phyloP scores from a whole-genome alignment of 2,329 filamentous ascomycete species.

The Exophiala mesophila region DNA sequence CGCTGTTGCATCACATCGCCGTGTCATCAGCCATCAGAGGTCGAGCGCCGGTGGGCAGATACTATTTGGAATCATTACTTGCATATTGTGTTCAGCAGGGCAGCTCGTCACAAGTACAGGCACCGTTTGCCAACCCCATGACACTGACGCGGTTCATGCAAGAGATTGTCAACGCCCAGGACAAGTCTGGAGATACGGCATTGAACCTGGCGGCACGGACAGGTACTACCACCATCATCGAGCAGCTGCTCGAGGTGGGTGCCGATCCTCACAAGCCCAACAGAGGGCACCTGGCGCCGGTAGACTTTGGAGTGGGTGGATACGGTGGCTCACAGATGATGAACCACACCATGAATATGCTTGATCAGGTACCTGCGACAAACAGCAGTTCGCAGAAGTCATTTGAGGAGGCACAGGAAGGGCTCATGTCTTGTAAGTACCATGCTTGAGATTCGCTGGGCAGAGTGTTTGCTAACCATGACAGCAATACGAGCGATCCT shows the following conservation, averaged over 20 bases:
- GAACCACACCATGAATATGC: constrained; percentile 41
- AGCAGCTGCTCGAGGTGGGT: constrained; percentile 91
- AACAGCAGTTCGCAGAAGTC: constrained; percentile 40
- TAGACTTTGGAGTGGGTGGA: constrained; percentile 88
- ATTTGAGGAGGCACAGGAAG: constrained; percentile 42
- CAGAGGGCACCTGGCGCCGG: constrained; percentile 76
- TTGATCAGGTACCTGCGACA: constrained; percentile 31
- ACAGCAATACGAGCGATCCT: constrained; percentile 77
- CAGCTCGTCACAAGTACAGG: constrained; percentile 44
- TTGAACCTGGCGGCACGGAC: constrained; percentile 90
- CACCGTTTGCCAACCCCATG: constrained; percentile 54
- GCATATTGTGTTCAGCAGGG: constrained; percentile 92
- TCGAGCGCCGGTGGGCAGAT: constrained; percentile 82
- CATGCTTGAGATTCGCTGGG: no score
- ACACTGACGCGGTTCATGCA: constrained; percentile 90
- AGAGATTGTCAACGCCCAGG: constrained; percentile 92
- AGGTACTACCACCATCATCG: constrained; percentile 89
- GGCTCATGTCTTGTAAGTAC: constrained; percentile 42
- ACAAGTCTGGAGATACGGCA: constrained; percentile 90
- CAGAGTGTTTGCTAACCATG: constrained; percentile 38
- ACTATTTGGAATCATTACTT: constrained; percentile 89
- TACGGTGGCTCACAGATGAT: constrained; percentile 46
- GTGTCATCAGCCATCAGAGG: constrained; percentile 94
- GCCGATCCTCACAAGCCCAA: constrained; percentile 92
- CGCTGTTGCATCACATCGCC: constrained; percentile 92